These are phyloP conservation scores for Borovskyia barvae DNA, from an alignment of 208 protist genomes.

Conservation along the genomic window DNA sequence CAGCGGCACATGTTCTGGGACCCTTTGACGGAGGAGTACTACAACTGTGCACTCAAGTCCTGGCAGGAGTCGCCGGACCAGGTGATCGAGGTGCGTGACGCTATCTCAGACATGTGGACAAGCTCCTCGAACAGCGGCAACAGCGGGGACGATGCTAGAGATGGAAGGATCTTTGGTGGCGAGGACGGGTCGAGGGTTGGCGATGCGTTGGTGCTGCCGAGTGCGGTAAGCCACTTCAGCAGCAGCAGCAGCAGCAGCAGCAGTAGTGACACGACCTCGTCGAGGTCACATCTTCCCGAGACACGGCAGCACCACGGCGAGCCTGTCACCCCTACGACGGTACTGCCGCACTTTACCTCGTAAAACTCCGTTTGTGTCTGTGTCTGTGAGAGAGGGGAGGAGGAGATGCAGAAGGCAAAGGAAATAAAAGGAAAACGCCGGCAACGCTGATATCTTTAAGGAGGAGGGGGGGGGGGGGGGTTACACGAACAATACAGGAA, in stretches of 20 bases:
- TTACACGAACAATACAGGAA: too few relatives aligned
- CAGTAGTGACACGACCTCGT: not conserved
- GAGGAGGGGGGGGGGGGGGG: too few relatives aligned
- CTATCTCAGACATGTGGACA: constrained; percentile 12
- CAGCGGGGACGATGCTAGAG: not conserved
- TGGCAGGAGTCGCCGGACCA: constrained; percentile 69
- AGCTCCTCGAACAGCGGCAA: not conserved
- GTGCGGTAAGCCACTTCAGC: too few relatives aligned
- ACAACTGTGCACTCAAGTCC: constrained; percentile 49
- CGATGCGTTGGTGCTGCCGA: not conserved
- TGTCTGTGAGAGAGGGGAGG: too few relatives aligned
- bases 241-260: not conserved
- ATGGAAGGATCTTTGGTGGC: not conserved
- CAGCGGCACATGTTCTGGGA: constrained; percentile 79
- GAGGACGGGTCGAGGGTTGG: not conserved
- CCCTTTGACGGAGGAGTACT: constrained; percentile 70
- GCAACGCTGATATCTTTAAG: too few relatives aligned
- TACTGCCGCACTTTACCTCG: not conserved
- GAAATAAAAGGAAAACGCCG: too few relatives aligned
- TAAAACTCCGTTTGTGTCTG: too few relatives aligned
- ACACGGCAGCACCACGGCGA: not conserved
- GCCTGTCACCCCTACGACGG: not conserved
- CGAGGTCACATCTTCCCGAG: not conserved
- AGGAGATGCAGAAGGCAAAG: too few relatives aligned
- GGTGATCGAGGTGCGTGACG: constrained; percentile 35